Base-by-base conservation (phyloP, 2,329 filamentous ascomycete genomes). In the Stachybotrys chlorohalonatus region DNA sequence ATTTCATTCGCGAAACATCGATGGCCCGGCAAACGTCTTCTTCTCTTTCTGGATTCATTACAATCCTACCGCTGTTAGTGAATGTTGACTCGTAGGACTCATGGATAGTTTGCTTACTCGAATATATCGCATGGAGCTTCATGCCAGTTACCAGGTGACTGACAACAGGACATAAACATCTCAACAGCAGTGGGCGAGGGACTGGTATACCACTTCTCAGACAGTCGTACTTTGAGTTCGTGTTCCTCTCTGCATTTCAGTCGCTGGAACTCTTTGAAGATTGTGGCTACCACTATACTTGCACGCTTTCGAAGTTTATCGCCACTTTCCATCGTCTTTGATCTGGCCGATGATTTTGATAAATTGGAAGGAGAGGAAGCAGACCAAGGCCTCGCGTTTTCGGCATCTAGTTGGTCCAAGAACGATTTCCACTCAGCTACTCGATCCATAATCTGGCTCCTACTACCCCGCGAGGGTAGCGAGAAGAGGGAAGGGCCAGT, bases 161-260 rank as follows among this genome's bases (percentile, higher is more conserved):
- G 47, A 46, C 52, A 54, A 54, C 52, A 48, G 7, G 54, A 56
- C n/a, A 56, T 36, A 13, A 56, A 30, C 54, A 56, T 56, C 51
- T 54, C 54, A 1, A 56, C 48, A 9, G 36, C 51, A 5, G 48
- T 49, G 2, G 42, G 45, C 7, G 15, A 24, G 31, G 52, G 30
- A 11, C 32, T 39, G 0, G 54, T 45, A 49, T 54, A 16, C 9
- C 31, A 30, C 16, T 56, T 45, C 7, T 54, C 54, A 30, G 49
- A 51, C 7, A 56, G 47, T 24, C 52, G 54, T 32, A 56, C 17
- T 30, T 56, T 56, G 8, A 56, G 16, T 47, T 54, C 36, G 15
- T 56, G 52, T 16, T 15, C 13, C 45, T 42, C 47, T 30, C 46
- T 49, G 16, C 54, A 56, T 31, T 56, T 47, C 11, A 47, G 36